Conservation (phyloP, 1,139 yeast genomes). For the Suzukiozyma palmioleophila region DNA sequence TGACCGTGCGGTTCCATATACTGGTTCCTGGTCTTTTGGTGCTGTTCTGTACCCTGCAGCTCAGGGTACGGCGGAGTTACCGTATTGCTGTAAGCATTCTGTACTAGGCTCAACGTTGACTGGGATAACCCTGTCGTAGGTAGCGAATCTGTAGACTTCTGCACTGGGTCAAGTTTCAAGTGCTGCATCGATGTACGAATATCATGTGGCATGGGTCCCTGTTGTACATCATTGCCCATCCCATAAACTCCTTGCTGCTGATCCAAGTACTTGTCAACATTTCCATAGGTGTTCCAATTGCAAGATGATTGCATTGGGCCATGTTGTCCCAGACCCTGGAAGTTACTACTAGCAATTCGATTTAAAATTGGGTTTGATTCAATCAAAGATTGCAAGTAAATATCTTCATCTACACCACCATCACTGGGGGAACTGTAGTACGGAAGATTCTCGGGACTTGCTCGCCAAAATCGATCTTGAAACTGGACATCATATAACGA, state of each 20-base stretch:
- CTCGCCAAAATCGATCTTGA: conserved; percentile 42
- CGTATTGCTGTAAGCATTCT: neutral
- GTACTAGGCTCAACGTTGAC: neutral
- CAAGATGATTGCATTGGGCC: too few species aligned
- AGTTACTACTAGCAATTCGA: too few species aligned
- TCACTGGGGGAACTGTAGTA: conserved; percentile 36
- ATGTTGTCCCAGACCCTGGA: too few species aligned
- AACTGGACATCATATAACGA: conserved; percentile 21
- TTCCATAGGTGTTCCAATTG: too few species aligned
- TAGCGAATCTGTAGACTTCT: neutral
- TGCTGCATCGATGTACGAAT: neutral
- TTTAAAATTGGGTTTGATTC: too few species aligned
- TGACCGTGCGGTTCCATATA: too few species aligned
- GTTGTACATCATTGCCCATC: too few species aligned
- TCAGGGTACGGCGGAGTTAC: neutral
- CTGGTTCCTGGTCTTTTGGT: too few species aligned
- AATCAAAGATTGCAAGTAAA: too few species aligned
- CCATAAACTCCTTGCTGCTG: too few species aligned
- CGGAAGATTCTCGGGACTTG: conserved; percentile 39
- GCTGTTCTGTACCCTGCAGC: too few species aligned
- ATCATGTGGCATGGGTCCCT: neutral
- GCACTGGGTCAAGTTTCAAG: neutral
- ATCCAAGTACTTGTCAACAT: too few species aligned
- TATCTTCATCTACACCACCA: conserved; percentile 11
- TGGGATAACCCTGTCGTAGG: neutral